Percentiles rank a stretch among this genome's conserved stretches.
Conservation (phyloP, 2,329 filamentous ascomycete genomes). For the Dendrostoma leiphaemia region DNA sequence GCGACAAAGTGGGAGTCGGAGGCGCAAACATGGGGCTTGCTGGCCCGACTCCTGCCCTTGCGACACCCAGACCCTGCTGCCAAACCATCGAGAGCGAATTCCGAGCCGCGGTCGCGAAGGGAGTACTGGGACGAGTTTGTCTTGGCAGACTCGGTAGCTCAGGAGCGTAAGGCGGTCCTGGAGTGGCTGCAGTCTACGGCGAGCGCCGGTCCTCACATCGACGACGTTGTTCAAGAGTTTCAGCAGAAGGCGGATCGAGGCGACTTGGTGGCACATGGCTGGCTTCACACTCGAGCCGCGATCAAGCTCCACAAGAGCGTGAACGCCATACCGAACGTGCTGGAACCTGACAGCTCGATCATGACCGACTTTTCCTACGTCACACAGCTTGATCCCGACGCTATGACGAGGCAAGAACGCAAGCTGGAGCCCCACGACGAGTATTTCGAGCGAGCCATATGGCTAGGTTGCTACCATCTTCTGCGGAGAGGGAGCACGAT, state of each 20-base stretch:
- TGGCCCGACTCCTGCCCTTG: constrained; percentile 71
- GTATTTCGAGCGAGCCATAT: constrained; percentile 85
- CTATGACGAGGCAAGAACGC: constrained; percentile 73
- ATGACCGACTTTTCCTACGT: constrained; percentile 62
- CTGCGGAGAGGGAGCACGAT: constrained; percentile 78
- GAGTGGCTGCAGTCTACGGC: constrained; percentile 84
- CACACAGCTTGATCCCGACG: constrained; percentile 90
- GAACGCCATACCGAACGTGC: constrained; percentile 61
- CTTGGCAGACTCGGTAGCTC: constrained; percentile 66
- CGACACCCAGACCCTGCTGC: constrained; percentile 51
- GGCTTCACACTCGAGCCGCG: constrained; percentile 85
- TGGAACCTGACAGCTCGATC: constrained; percentile 61
- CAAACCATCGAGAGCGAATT: constrained; percentile 23
- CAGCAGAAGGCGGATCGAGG: constrained; percentile 75
- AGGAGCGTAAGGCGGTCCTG: constrained; percentile 76
- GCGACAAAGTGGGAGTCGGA: constrained; percentile 74
- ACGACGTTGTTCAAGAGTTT: constrained; percentile 72
- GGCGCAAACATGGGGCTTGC: constrained; percentile 84
- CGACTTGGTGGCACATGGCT: constrained; percentile 82
- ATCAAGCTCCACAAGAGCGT: constrained; percentile 89
- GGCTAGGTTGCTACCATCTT: constrained; percentile 93
- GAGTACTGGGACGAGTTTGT: constrained; percentile 71
- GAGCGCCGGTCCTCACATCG: constrained; percentile 67
- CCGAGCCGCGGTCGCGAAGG: constrained; percentile 25
- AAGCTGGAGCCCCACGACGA: constrained; percentile 79